Base-by-base conservation (phyloP, 345 rosid species). In the Lenwebbia sp. region DNA sequence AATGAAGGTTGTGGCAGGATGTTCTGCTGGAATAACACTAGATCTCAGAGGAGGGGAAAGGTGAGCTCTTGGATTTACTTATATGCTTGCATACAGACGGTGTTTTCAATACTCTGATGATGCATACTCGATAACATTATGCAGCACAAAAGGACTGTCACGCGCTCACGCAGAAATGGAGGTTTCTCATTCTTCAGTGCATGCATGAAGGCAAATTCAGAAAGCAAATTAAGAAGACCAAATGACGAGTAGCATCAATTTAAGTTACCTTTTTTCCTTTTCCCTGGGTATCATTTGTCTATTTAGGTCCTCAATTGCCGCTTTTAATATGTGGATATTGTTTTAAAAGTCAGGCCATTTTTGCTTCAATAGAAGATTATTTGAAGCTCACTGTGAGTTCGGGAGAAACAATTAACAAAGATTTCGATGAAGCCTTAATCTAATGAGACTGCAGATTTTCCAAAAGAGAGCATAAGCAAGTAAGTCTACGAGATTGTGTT, bases 21-120 rank as follows among this genome's bases (percentile, higher is more conserved):
- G 78, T 90, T 96, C 91, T 97, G 99, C 89, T 97, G 99, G 99
- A 95, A 94, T 86, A 87, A 85, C 84, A 83, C 51, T 83, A 94
- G 90, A 88, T 86, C 92, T 89, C 93, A 21, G 4, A 90, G 82
- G 85, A 91, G 89, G 89, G 92, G 58, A 85, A 95, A 94, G 98
- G 99, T 95, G 86, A 74, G 91, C 37, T 83, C 22, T 62, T 30
- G 51, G 83, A 47, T 8, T 84, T 55, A 26, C 22, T 41, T 28
- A 23, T 30, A 28, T 56, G 50, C 60, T 60, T 57, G 19, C 23
- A 54, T 86, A 17, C 41, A 30, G 25, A 21, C 26, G 15, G 22
- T 41, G 25, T 15, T 55, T 56, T 23, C 26, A 51, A 41, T 37
- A 82, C n/a, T 60, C 41, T 52, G 54, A 51, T 82, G 82, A 37